phyloP scores from a whole-genome alignment of 306 rosid genomes.

The Hippophae rhamnoides region DNA sequence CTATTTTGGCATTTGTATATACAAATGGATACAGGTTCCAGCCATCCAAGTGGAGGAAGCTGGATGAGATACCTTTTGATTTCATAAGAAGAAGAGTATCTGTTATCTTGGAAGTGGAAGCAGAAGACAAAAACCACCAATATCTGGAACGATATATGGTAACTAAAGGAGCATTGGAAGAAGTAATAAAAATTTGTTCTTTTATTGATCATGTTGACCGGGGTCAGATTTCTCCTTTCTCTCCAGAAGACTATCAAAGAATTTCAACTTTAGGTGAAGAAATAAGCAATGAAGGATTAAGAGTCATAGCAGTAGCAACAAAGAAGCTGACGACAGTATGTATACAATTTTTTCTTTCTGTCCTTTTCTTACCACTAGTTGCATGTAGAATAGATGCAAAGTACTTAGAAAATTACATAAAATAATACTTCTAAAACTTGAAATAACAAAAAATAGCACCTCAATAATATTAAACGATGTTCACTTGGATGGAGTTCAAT shows the following conservation, averaged over 20 bases:
- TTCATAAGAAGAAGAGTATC: conserved; percentile 76
- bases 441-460: too few species aligned
- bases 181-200: conserved; percentile 62
- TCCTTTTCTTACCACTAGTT: neutral
- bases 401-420: too few species aligned
- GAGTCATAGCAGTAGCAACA: conserved; percentile 69
- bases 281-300: conserved; percentile 63
- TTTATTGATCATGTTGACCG: conserved; percentile 36
- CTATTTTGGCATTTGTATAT: conserved; percentile 64
- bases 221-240: conserved; percentile 22
- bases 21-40: conserved; percentile 67
- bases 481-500: too few species aligned
- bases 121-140: conserved; percentile 22
- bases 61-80: conserved; percentile 81
- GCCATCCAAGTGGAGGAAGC: conserved; percentile 70
- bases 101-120: conserved; percentile 49
- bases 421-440: too few species aligned
- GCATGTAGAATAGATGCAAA: neutral
- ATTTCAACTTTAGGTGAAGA: conserved; percentile 47
- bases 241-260: conserved; percentile 36
- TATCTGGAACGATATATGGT: conserved; percentile 38
- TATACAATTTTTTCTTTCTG: conserved; percentile 7
- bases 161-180: conserved; percentile 82
- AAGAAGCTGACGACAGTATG: conserved; percentile 50
- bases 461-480: too few species aligned